Evolutionary conservation across 257 asterid species (phyloP).

Genomic region (Capsicum rhomboideum): DNA sequence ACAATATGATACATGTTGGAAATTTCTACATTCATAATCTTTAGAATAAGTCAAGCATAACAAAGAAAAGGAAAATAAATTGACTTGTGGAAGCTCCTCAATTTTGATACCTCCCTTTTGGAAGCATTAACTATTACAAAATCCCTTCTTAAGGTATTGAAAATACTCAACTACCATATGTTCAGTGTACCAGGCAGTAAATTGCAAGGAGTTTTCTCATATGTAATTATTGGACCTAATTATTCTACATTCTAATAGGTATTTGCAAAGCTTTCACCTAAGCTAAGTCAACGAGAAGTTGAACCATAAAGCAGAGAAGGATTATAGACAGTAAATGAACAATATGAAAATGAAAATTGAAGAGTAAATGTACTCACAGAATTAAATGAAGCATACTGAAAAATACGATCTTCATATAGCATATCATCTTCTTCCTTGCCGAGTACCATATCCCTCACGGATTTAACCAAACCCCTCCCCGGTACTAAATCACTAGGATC

Average conservation of each 20-base stretch:
- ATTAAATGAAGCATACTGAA: slow-evolving; percentile 77
- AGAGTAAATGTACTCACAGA: slow-evolving; percentile 46
- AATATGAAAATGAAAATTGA: background rate
- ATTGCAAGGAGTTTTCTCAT: background rate
- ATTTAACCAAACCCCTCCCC: slow-evolving; percentile 67
- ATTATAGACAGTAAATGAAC: background rate
- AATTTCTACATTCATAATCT: background rate
- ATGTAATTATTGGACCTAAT: background rate
- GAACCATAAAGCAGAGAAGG: background rate
- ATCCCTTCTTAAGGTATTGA: background rate
- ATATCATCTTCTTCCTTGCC: slow-evolving; percentile 89
- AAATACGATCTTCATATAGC: slow-evolving; percentile 84
- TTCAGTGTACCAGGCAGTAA: background rate
- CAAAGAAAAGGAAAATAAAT: background rate
- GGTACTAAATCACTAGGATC: slow-evolving; percentile 46
- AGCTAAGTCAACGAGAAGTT: background rate
- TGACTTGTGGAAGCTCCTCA: background rate
- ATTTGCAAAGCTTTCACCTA: background rate
- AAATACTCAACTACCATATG: background rate
- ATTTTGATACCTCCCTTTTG: background rate
- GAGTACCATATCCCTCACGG: slow-evolving; percentile 57
- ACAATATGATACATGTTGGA: background rate
- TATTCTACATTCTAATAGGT: background rate
- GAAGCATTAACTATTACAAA: background rate
- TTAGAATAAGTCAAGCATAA: background rate